Base-by-base conservation (phyloP, 805 yeast genomes). In the Candida adriatica region DNA sequence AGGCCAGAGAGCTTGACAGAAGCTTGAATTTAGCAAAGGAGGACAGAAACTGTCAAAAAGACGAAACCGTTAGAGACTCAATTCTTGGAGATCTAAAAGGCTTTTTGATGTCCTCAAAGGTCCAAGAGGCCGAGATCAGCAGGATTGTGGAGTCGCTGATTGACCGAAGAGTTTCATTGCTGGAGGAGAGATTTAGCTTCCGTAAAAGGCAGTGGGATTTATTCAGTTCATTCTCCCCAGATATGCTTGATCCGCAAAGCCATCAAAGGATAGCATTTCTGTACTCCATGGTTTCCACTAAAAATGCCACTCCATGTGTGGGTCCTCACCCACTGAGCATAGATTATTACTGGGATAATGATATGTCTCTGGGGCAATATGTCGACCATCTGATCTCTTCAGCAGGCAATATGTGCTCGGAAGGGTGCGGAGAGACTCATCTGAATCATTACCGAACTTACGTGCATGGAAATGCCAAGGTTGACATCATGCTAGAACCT, bases 311-410 rank as follows among this genome's bases (percentile, higher is more conserved):
- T 0, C 96, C 96, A 0, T 92, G 98, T 49, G 64, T 77, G 24
- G 97, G 97, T 0, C 98, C 99, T 0, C 85, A 75, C 34, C 64
- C 76, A n/a, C 75, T 84, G 20, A 74, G 78, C 2, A 79, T 88
- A 29, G 96, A 88, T 39, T 94, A 70, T 49, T 92, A 90, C 52
- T 76, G 95, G 63, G 95, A 86, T 29, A 83, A 79, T 36, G 98
- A 94, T 53, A 79, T 82, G 50, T 79, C 95, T 8, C 58, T 94
- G 26, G 98, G 98, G 1, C 84, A 83, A 46, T 86, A 79, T 44
- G 74, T 92, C 26, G 96, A 94, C 48, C 82, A 79, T 33, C 65
- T 78, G 23, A 79, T 86, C 36, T 61, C 70, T 6, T 79, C 83
- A n/a, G 76, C 85, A 1, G 59, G 66, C 16, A 73, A 67, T 31